A percentile compares a stretch with the other conserved stretches of the same genome.
Conservation (phyloP, 1,284 basidiomycete genomes). For the Cutaneotrichosporon sp. region DNA sequence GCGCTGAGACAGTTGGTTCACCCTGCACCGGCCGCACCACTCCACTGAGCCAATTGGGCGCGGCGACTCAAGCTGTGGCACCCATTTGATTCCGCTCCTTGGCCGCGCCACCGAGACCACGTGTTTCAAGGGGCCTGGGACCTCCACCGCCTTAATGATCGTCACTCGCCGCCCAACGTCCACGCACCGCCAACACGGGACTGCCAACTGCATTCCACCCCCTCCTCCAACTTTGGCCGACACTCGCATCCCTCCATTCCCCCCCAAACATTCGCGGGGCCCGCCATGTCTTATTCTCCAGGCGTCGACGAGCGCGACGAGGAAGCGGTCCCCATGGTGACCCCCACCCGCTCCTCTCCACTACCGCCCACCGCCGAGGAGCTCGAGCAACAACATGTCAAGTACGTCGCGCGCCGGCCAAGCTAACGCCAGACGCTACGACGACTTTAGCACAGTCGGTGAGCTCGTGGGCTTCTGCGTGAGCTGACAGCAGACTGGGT, state of each 20-base stretch:
- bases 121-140: no score
- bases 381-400: constrained; percentile 55
- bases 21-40: no score
- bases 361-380: constrained; percentile 34
- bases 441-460: constrained; percentile 81
- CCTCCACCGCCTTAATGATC: constrained; percentile 3
- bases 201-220: not conserved
- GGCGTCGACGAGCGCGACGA: constrained; percentile 4
- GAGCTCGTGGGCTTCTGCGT: constrained; percentile 42
- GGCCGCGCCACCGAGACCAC: no score
- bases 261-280: not conserved
- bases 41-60: no score
- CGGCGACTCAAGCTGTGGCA: no score
- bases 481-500: constrained; percentile 72
- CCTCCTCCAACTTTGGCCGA: constrained; percentile 23
- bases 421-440: constrained; percentile 50
- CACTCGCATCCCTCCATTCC: not conserved
- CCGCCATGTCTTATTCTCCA: constrained; percentile 35
- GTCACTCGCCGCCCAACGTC: no score
- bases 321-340: not conserved
- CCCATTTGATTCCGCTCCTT: no score
- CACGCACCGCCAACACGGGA: not conserved
- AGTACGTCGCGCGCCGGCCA: constrained; percentile 35
- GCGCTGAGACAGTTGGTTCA: no score
- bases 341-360: not conserved